Conservation (phyloP, 2,329 filamentous ascomycete genomes). For the Clarireedia homoeocarpa region DNA sequence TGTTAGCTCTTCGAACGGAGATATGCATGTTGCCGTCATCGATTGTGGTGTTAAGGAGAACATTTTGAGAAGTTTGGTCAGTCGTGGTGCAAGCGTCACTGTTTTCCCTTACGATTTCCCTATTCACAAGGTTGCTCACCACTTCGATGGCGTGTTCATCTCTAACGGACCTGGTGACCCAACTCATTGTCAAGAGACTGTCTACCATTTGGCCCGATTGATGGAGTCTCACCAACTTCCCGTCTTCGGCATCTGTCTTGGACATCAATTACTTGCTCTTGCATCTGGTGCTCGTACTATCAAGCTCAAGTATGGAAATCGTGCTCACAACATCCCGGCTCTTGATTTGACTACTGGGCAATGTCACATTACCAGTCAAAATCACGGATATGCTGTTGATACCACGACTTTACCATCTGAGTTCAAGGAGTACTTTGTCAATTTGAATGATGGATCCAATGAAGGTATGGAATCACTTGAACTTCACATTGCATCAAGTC, state of each 20-base stretch:
- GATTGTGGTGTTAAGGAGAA: slow-evolving; percentile 99
- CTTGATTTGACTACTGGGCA: slow-evolving; percentile 90
- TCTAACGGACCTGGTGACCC: slow-evolving; percentile 98
- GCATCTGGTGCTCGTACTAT: slow-evolving; percentile 82
- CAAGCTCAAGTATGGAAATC: slow-evolving; percentile 99
- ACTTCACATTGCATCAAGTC: background rate
- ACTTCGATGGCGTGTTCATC: slow-evolving; percentile 98
- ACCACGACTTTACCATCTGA: slow-evolving; percentile 71
- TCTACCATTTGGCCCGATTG: slow-evolving; percentile 82
- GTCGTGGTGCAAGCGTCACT: slow-evolving; percentile 84
- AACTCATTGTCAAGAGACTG: slow-evolving; percentile 90
- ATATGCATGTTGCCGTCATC: slow-evolving; percentile 86
- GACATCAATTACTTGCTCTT: slow-evolving; percentile 90
- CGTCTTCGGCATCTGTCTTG: slow-evolving; percentile 96
- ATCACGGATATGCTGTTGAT: slow-evolving; percentile 96
- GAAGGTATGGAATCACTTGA: slow-evolving; percentile 50
- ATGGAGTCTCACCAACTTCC: slow-evolving; percentile 89
- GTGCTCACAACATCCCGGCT: slow-evolving; percentile 96
- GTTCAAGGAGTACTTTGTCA: slow-evolving; percentile 98
- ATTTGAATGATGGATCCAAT: slow-evolving; percentile 95
- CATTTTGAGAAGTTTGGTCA: slow-evolving; percentile 89
- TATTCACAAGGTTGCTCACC: slow-evolving; percentile 94
- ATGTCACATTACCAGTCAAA: slow-evolving; percentile 98
- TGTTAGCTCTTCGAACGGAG: slow-evolving; percentile 73
- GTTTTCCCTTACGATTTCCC: slow-evolving; percentile 96